A percentile compares a stretch with the other conserved stretches of the same genome.
Conservation (phyloP, 1,139 yeast species). For the Nematodospora anomalae region DNA sequence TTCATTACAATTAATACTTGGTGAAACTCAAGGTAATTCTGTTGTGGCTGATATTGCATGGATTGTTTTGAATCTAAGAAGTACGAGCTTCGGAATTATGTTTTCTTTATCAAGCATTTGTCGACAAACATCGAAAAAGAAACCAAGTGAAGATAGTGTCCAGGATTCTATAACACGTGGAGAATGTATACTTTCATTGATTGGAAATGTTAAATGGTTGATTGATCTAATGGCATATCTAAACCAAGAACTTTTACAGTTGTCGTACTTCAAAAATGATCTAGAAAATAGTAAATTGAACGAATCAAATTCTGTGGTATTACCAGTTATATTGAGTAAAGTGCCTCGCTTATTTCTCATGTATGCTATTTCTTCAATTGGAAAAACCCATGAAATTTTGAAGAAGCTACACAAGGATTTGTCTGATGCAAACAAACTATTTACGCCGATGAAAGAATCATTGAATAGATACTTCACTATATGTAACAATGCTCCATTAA, state of each 20-base stretch:
- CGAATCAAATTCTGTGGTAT: conserved; percentile 38
- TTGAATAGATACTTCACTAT: conserved; percentile 54
- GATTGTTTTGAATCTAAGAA: conserved; percentile 65
- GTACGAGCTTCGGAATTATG: conserved; percentile 73
- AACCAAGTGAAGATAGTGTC: conserved; percentile 49
- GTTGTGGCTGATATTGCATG: conserved; percentile 60
- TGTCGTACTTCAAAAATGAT: conserved; percentile 24
- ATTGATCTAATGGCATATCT: conserved; percentile 66
- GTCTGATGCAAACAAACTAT: conserved; percentile 40
- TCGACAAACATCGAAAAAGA: conserved; percentile 53
- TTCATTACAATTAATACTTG: conserved; percentile 65
- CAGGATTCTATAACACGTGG: conserved; percentile 58
- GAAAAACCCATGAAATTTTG: conserved; percentile 62
- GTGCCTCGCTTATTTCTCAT: conserved; percentile 70
- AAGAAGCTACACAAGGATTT: conserved; percentile 46
- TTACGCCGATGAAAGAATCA: conserved; percentile 56
- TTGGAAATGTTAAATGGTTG: conserved; percentile 80
- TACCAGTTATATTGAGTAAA: conserved; percentile 61
- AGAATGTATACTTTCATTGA: conserved; percentile 56
- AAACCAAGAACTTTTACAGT: conserved; percentile 63
- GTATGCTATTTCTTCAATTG: conserved; percentile 68
- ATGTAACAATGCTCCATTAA: conserved; percentile 55
- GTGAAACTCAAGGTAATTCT: conserved; percentile 49
- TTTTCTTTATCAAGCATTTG: conserved; percentile 65
- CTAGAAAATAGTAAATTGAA: conserved; percentile 25